A percentile compares a stretch with the other conserved stretches of the same genome.
phyloP scores from a whole-genome alignment of 305 asterid species.

The Solanum aculeatissimum region DNA sequence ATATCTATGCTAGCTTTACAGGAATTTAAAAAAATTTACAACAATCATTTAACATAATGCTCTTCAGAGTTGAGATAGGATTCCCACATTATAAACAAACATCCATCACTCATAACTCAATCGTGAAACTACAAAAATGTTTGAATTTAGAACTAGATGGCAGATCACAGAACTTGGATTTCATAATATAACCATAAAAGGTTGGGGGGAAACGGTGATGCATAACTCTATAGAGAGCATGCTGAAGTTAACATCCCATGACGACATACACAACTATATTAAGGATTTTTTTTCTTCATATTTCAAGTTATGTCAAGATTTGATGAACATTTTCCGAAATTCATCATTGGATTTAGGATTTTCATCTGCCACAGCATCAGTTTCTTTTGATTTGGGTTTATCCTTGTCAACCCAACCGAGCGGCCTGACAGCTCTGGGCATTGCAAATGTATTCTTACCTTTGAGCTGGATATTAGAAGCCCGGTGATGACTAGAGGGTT shows the following conservation, averaged over 20 bases:
- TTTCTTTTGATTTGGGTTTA: constrained; percentile 18
- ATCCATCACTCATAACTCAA: not conserved
- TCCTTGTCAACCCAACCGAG: constrained; percentile 31
- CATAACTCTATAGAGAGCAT: not conserved
- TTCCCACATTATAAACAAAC: too few relatives aligned
- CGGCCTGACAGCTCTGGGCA: constrained; percentile 70
- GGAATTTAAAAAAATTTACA: too few relatives aligned
- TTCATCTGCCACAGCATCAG: constrained; percentile 33
- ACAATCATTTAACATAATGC: too few relatives aligned
- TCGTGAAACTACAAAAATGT: not conserved
- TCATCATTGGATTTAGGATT: constrained; percentile 77
- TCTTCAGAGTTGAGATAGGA: not conserved
- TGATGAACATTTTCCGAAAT: constrained; percentile 74
- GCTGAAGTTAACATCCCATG: not conserved
- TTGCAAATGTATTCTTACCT: constrained; percentile 72
- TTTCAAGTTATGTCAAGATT: constrained; percentile 9
- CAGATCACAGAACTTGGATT: not conserved
- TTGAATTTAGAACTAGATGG: not conserved
- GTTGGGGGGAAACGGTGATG: not conserved
- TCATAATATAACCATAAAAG: not conserved
- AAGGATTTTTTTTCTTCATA: not conserved
- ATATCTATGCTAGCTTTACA: too few relatives aligned
- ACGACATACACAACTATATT: not conserved
- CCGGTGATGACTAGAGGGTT: constrained; percentile 11
- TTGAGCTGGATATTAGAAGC: constrained; percentile 33